Evolutionary conservation across 2,329 filamentous ascomycete species (phyloP).

Genomic region (Aaosphaeria pasadenensis): DNA sequence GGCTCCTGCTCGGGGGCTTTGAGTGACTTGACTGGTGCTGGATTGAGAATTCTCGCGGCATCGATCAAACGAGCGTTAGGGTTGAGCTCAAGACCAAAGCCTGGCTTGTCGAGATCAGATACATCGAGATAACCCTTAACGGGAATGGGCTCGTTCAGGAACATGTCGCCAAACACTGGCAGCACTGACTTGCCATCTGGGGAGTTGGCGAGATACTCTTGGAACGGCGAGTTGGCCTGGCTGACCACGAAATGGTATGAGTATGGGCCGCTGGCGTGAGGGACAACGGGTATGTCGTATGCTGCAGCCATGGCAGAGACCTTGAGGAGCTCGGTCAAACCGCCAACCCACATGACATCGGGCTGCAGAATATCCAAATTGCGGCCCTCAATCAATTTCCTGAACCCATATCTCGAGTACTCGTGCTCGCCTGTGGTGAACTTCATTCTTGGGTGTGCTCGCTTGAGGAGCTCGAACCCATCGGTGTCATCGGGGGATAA

Average conservation of each 20-base stretch:
- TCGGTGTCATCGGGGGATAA: conserved; percentile 88
- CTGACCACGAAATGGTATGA: conserved; percentile 96
- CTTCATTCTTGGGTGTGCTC: conserved; percentile 83
- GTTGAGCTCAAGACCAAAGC: conserved; percentile 86
- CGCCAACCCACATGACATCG: conserved; percentile 96
- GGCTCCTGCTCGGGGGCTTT: conserved; percentile 21
- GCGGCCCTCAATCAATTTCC: conserved; percentile 86
- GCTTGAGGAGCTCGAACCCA: conserved; percentile 85
- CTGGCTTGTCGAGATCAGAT: conserved; percentile 79
- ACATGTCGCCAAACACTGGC: conserved; percentile 89
- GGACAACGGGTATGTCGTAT: conserved; percentile 91
- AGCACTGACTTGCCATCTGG: conserved; percentile 85
- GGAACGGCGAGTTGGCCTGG: conserved; percentile 89
- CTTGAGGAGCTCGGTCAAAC: conserved; percentile 86
- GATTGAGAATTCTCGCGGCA: conserved; percentile 68
- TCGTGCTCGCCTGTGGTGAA: conserved; percentile 97
- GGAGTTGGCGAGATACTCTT: conserved; percentile 93
- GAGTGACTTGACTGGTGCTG: conserved; percentile 51
- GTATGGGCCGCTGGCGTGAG: conserved; percentile 91
- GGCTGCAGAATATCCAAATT: conserved; percentile 94
- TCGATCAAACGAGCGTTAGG: conserved; percentile 77
- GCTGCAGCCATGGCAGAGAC: conserved; percentile 85
- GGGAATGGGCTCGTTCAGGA: conserved; percentile 86
- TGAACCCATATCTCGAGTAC: conserved; percentile 91
- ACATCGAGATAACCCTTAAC: conserved; percentile 77